phyloP scores from a whole-genome alignment of 495 filamentous ascomycete species.

The Aspergillus incahuasiensis region DNA sequence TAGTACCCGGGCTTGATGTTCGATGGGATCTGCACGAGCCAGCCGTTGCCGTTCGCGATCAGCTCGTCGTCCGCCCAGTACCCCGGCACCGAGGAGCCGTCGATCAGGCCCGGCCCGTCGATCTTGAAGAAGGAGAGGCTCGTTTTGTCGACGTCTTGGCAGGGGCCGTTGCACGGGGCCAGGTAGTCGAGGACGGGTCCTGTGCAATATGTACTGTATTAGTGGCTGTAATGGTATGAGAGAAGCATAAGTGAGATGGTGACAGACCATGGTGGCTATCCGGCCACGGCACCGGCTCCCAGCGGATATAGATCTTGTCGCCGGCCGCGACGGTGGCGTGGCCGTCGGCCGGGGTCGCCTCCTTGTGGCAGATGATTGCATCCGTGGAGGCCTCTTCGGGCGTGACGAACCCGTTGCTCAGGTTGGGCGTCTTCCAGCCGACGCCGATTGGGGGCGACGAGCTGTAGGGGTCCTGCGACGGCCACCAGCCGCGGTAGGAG shows the following conservation, averaged over 20 bases:
- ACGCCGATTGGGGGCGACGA: conserved; percentile 35
- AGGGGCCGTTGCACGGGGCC: conserved; percentile 57
- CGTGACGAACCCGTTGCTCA: conserved; percentile 51
- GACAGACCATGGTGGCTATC: conserved; percentile 51
- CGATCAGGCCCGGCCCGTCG: conserved; percentile 49
- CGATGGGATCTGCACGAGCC: conserved; percentile 59
- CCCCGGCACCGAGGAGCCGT: conserved; percentile 41
- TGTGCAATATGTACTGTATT: no score
- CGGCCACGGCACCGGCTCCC: conserved; percentile 52
- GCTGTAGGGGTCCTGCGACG: conserved; percentile 21
- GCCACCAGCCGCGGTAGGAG: conserved; percentile 26
- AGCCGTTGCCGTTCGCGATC: conserved; percentile 56
- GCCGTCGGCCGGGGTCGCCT: conserved; percentile 42
- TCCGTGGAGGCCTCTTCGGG: conserved; percentile 37
- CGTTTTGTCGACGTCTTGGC: conserved; percentile 53
- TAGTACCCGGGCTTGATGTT: conserved; percentile 60
- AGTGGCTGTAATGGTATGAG: no score
- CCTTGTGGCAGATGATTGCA: conserved; percentile 61
- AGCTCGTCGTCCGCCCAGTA: conserved; percentile 58
- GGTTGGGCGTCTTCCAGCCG: conserved; percentile 45
- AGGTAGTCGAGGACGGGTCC: conserved; percentile 60
- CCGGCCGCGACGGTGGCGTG: conserved; percentile 47
- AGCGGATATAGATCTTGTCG: conserved; percentile 47
- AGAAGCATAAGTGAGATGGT: no score
- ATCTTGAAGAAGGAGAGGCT: conserved; percentile 67